Percentiles rank a stretch among this genome's conserved stretches.
Evolutionary conservation across 2,329 filamentous ascomycete species (phyloP).

Genomic region (Allantophomopsis lycopodina): DNA sequence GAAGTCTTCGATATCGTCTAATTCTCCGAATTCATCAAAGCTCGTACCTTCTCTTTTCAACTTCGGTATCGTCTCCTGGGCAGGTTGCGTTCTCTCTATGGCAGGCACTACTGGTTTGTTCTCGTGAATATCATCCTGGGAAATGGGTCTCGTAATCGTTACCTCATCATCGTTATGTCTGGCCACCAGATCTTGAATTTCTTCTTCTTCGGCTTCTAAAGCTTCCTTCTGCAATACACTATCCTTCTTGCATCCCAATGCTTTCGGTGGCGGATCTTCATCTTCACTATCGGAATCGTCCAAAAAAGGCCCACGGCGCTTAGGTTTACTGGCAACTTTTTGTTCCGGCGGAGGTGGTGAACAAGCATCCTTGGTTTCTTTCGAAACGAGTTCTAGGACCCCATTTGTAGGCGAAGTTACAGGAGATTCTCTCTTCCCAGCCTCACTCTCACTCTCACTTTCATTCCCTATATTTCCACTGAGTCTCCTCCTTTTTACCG

Average conservation of each 20-base stretch:
- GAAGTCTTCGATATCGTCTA: constrained; percentile 48
- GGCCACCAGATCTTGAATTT: constrained; percentile 2
- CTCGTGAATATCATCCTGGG: constrained; percentile 6
- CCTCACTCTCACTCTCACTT: not conserved
- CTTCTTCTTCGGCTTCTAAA: constrained; percentile 7
- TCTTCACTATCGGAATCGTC: constrained; percentile 52
- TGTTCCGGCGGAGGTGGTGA: constrained; percentile 8
- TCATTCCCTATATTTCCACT: constrained; percentile 1
- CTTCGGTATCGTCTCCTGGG: constrained; percentile 5
- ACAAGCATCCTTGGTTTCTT: constrained; percentile 3
- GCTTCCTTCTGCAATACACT: constrained; percentile 5
- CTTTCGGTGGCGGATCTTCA: constrained; percentile 9
- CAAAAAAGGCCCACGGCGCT: constrained; percentile 47
- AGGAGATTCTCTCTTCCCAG: not conserved
- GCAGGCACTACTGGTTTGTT: constrained; percentile 7
- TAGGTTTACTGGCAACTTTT: constrained; percentile 16
- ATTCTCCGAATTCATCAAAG: constrained; percentile 34
- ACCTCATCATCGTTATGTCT: too few relatives aligned
- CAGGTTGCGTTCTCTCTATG: constrained; percentile 3
- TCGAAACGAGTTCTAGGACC: constrained; percentile 8
- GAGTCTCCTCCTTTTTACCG: constrained; percentile 27
- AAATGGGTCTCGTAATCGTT: constrained; percentile 3
- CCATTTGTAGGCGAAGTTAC: constrained; percentile 11
- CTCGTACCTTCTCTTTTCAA: constrained; percentile 35
- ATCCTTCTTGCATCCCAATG: constrained; percentile 2